Conservation (phyloP, 2,329 filamentous ascomycete species). For the Chaetomiaceae sp. region DNA sequence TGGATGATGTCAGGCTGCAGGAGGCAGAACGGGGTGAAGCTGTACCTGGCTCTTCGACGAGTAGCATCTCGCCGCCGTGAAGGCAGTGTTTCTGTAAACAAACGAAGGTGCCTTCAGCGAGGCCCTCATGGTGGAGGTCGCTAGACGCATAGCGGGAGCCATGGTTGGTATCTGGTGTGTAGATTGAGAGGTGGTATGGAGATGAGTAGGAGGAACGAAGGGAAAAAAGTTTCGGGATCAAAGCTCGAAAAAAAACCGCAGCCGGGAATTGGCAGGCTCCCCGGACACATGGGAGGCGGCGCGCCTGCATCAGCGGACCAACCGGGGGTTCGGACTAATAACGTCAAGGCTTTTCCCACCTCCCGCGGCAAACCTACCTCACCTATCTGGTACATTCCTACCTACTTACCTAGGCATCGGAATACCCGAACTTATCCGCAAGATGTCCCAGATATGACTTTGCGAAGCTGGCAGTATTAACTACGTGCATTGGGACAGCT, state of each 20-base stretch:
- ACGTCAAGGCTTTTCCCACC: background rate
- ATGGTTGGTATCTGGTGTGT: conserved; percentile 50
- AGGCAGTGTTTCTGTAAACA: conserved; percentile 64
- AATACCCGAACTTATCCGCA: conserved; percentile 5
- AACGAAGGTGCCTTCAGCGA: conserved; percentile 65
- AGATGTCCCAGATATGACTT: background rate
- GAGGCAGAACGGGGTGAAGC: conserved; percentile 4
- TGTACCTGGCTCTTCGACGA: conserved; percentile 86
- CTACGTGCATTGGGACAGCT: background rate
- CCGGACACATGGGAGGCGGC: conserved; percentile 20
- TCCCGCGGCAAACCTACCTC: too few relatives aligned
- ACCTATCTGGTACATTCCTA: too few relatives aligned
- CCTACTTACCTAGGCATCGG: background rate
- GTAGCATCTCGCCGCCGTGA: conserved; percentile 84
- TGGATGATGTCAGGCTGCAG: conserved; percentile 25
- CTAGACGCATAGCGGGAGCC: conserved; percentile 78
- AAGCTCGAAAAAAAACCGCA: conserved; percentile 36
- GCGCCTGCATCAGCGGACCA: conserved; percentile 8
- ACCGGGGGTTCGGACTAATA: conserved; percentile 11
- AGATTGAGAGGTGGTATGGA: conserved; percentile 34
- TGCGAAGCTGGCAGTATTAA: too few relatives aligned
- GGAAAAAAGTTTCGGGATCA: conserved; percentile 31
- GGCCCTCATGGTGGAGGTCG: conserved; percentile 76
- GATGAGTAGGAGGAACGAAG: conserved; percentile 36
- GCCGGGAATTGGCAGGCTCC: conserved; percentile 19